These are phyloP conservation scores for Hygrophorus russula DNA, from an alignment of 768 basidiomycete species.

Conservation along the genomic window DNA sequence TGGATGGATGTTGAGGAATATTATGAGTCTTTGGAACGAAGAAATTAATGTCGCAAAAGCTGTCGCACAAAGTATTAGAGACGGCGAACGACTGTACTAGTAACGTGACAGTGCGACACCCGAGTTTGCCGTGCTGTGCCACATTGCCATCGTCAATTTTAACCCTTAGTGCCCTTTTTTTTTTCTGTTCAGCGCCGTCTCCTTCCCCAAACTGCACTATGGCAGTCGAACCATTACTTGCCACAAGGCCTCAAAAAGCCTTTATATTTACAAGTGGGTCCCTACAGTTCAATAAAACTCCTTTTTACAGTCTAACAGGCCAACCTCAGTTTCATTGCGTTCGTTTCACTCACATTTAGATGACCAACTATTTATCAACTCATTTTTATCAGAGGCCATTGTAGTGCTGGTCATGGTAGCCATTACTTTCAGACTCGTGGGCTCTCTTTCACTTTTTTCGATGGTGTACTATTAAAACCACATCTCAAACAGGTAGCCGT, in stretches of 20 bases:
- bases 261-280: conserved; percentile 63
- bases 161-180: conserved; percentile 5
- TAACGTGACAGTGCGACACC: neutral
- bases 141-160: neutral
- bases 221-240: conserved; percentile 62
- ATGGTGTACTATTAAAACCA: conserved; percentile 3
- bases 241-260: conserved; percentile 58
- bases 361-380: neutral
- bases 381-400: conserved; percentile 47
- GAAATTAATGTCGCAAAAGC: conserved; percentile 39
- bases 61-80: conserved; percentile 33
- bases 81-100: conserved; percentile 36
- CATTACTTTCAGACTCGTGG: conserved; percentile 54
- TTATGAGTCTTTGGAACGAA: conserved; percentile 51
- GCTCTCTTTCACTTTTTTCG: conserved; percentile 12
- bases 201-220: conserved; percentile 23
- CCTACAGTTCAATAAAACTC: conserved; percentile 1
- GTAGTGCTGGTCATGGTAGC: conserved; percentile 68
- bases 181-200: conserved; percentile 3
- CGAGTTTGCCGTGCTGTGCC: neutral
- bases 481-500: conserved; percentile 34
- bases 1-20: conserved; percentile 22
- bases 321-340: conserved; percentile 44
- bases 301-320: neutral
- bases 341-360: conserved; percentile 20